Conservation (phyloP, 805 yeast genomes). For the Candida oleophila region DNA sequence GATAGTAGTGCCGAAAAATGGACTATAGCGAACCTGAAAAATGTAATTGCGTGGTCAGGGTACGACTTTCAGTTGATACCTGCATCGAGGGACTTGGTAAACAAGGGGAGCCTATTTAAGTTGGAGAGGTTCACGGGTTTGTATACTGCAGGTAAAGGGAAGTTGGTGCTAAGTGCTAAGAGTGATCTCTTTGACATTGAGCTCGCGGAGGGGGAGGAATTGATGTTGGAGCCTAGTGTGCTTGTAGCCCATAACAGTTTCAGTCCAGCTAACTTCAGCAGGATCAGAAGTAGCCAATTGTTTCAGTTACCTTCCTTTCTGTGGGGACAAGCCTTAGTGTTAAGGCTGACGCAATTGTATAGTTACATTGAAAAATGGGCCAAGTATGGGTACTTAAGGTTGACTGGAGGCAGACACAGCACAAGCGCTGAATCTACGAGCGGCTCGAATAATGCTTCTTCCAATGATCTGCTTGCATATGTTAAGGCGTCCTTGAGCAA, state of each 20-base stretch:
- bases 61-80: conserved; percentile 26
- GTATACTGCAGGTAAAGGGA: conserved; percentile 37
- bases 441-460: too few species aligned
- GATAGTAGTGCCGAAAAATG: conserved; percentile 41
- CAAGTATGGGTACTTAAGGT: neutral
- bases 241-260: conserved; percentile 30
- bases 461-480: neutral
- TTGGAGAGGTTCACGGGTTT: conserved; percentile 23
- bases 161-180: conserved; percentile 36
- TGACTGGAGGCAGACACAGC: neutral
- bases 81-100: conserved; percentile 10
- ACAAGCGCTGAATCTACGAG: too few species aligned
- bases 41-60: conserved; percentile 50
- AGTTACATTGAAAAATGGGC: neutral
- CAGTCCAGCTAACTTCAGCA: neutral
- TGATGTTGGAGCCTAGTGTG: conserved; percentile 37
- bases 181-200: conserved; percentile 39
- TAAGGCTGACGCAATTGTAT: neutral
- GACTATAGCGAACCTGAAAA: conserved; percentile 35
- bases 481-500: neutral
- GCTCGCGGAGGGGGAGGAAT: conserved; percentile 33
- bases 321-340: neutral
- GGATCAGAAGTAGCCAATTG: neutral
- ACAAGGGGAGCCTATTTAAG: conserved; percentile 4
- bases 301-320: conserved; percentile 3